Conservation (phyloP, 768 basidiomycete genomes). For the Lactarius trivialis region DNA sequence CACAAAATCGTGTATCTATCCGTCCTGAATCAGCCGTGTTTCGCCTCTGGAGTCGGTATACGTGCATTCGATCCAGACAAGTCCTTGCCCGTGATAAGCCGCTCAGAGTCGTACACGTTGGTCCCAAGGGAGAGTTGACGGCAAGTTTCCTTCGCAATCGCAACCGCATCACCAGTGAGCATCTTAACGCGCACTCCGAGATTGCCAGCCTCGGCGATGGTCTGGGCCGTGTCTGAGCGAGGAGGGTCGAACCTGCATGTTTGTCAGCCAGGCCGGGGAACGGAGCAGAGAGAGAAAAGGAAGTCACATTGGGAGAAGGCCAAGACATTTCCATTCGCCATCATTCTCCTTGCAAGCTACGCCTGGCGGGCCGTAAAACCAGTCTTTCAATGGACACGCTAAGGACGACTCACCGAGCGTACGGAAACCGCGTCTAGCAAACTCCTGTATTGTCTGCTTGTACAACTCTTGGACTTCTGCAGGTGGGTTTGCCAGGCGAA, state of each 20-base stretch:
- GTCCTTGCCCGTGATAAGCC: slow-evolving; percentile 35
- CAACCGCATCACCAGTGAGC: slow-evolving; percentile 46
- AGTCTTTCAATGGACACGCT: background rate
- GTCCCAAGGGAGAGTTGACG: slow-evolving; percentile 40
- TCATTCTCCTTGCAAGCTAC: slow-evolving; percentile 41
- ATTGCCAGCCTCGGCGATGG: slow-evolving; percentile 37
- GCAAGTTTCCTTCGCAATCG: slow-evolving; percentile 43
- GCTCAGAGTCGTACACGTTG: slow-evolving; percentile 41
- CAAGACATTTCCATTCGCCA: slow-evolving; percentile 39
- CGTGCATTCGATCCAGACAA: slow-evolving; percentile 37
- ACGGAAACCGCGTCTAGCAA: slow-evolving; percentile 40
- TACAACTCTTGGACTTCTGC: slow-evolving; percentile 31
- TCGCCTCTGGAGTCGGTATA: background rate
- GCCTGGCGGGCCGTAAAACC: slow-evolving; percentile 18
- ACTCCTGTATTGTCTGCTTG: slow-evolving; percentile 32
- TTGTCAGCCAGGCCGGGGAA: slow-evolving; percentile 5
- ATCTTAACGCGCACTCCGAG: slow-evolving; percentile 45
- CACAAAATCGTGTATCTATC: slow-evolving; percentile 37
- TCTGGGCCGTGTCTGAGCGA: slow-evolving; percentile 39
- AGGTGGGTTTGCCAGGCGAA: slow-evolving; percentile 35
- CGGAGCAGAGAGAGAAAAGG: background rate
- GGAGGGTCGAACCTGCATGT: slow-evolving; percentile 42
- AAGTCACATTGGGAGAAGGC: slow-evolving; percentile 29
- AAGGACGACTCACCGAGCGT: slow-evolving; percentile 29
- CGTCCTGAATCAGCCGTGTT: background rate